Percentiles rank a stretch among this genome's conserved stretches.
phyloP scores from a whole-genome alignment of 306 rosid genomes.

The Cajanus cajan region DNA sequence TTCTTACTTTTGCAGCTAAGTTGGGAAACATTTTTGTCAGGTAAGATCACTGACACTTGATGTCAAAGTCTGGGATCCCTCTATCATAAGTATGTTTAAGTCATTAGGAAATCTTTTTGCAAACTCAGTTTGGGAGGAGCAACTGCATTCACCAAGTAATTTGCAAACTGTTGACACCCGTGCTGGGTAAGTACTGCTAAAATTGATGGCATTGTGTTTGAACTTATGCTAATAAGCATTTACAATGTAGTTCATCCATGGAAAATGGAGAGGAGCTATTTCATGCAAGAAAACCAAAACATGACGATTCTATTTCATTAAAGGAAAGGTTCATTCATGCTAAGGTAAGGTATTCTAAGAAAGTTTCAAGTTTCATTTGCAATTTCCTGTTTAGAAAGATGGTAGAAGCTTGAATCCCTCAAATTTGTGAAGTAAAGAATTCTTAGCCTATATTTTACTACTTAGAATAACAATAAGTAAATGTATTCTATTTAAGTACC shows the following conservation, averaged over 20 bases:
- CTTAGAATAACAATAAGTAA: not conserved
- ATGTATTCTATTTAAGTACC: not conserved
- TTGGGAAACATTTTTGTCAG: constrained; percentile 45
- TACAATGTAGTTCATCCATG: constrained; percentile 49
- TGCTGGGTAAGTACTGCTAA: constrained; percentile 45
- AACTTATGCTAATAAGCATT: constrained; percentile 28
- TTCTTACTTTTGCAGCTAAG: constrained; percentile 30
- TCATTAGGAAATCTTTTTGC: constrained; percentile 64
- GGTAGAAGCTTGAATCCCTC: constrained; percentile 8
- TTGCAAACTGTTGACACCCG: constrained; percentile 37
- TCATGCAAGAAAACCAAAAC: constrained; percentile 54
- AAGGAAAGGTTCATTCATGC: constrained; percentile 77
- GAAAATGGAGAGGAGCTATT: constrained; percentile 33
- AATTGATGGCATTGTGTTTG: constrained; percentile 15
- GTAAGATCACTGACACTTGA: constrained; percentile 81
- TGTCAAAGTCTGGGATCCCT: constrained; percentile 81
- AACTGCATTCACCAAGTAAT: constrained; percentile 44
- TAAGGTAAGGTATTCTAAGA: constrained; percentile 67
- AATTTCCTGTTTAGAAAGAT: constrained; percentile 11
- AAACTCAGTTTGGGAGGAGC: constrained; percentile 83
- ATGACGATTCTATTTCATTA: constrained; percentile 56
- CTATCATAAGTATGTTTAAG: constrained; percentile 59
- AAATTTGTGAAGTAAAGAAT: constrained; percentile 11
- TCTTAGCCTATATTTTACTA: not conserved
- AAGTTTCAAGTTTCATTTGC: constrained; percentile 12